Evolutionary conservation across 495 filamentous ascomycete genomes (phyloP).

Genomic region (Aspergillus kassunensis): DNA sequence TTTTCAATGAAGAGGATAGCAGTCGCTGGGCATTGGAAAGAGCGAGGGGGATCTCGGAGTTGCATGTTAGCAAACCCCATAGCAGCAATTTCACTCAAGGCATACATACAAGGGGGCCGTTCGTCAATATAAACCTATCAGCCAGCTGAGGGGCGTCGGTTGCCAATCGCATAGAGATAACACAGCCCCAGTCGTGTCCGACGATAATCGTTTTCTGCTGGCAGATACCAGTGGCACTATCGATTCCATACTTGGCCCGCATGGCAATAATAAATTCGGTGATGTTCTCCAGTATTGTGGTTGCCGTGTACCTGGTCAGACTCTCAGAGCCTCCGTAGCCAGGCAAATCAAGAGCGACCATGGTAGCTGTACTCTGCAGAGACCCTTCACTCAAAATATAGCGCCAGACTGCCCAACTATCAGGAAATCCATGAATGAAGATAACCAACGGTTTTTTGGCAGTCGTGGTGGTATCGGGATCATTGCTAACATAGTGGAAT

Average conservation of each 20-base stretch:
- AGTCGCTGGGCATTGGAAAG: conserved; percentile 31
- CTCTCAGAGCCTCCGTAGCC: conserved; percentile 53
- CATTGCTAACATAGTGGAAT: conserved; percentile 51
- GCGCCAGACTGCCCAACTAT: conserved; percentile 53
- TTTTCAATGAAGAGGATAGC: conserved; percentile 39
- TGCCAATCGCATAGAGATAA: conserved; percentile 49
- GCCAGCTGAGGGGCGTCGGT: conserved; percentile 51
- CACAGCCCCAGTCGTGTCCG: conserved; percentile 55
- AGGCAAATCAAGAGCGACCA: conserved; percentile 53
- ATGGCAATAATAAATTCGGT: conserved; percentile 47
- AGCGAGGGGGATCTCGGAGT: conserved; percentile 24
- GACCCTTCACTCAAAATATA: conserved; percentile 30
- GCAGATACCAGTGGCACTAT: conserved; percentile 19
- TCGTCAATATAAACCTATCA: conserved; percentile 49
- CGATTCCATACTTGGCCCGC: conserved; percentile 42
- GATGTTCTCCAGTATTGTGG: conserved; percentile 47
- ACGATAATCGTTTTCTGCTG: conserved; percentile 45
- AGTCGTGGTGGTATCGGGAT: conserved; percentile 18
- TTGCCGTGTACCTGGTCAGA: conserved; percentile 43
- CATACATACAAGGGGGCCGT: conserved; percentile 45
- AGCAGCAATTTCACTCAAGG: neutral
- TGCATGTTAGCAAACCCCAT: conserved; percentile 4
- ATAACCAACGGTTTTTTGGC: conserved; percentile 40
- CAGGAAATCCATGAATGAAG: conserved; percentile 57
- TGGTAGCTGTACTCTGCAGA: conserved; percentile 30